Base-by-base conservation (phyloP, 805 yeast genomes). In the Ogataea pilisensis region DNA sequence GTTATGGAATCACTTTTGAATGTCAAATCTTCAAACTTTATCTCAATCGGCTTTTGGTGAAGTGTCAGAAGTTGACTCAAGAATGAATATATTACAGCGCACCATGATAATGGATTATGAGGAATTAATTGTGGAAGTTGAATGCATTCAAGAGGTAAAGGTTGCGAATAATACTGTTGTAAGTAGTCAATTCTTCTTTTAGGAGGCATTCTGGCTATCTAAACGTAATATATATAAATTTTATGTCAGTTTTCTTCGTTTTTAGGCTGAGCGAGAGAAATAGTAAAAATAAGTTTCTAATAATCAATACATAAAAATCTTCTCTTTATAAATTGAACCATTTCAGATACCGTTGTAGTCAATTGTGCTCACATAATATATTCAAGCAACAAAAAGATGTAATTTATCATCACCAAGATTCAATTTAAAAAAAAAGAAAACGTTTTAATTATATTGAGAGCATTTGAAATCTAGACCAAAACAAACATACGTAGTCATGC, bases 61-160 rank as follows among this genome's bases (percentile, higher is more conserved):
- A 31, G 18, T 7, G 34, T 29, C 7, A 41, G 27, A 5, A 38
- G 21, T 25, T 46, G 53, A 24, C 37, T 39, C 7, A 60, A 5
- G 37, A 61, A 55, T 31, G 58, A 63, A 27, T 46, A 55, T 7
- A 52, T 53, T 36, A 61, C 64, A 41, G 58, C 53, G 1, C 59
- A 28, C 77, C 77, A 73, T 12, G 77, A 71, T 3, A 72, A 26
- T 11, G 78, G 78, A 43, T 71, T 72, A 49, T 69, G 72, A 8
- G 69, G 69, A 37, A 56, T 62, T 20, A 69, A 38, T n/a, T 51
- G 55, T 2, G 76, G 76, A 21, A 72, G 48, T 12, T 60, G 55
- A 28, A 52, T 38, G n/a, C 48, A 41, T 25, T 49, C 63, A 17
- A 73, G 43, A 11, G 78, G 79, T 28, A 74, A 54, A 12, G 78